Percentiles rank a stretch among this genome's conserved stretches.
Evolutionary conservation across 2,329 filamentous ascomycete species (phyloP).

Genomic region (Epichloe elymi): DNA sequence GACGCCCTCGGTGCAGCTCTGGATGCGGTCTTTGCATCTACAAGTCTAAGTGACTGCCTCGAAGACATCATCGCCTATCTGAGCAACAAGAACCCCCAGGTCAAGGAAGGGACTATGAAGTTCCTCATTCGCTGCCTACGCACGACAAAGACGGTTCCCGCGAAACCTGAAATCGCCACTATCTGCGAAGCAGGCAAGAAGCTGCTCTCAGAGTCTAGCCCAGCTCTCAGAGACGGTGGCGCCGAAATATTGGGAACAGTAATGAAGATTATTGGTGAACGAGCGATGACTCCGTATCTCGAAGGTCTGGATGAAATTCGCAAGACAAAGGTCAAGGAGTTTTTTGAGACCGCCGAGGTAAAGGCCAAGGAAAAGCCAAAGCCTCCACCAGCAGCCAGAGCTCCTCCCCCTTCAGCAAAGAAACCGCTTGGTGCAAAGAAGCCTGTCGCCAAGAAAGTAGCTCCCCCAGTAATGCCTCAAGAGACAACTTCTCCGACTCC

Average conservation of each 20-base stretch:
- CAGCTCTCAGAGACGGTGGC: slow-evolving; percentile 73
- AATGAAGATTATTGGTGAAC: slow-evolving; percentile 98
- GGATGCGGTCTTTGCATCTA: slow-evolving; percentile 54
- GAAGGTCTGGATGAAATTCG: slow-evolving; percentile 91
- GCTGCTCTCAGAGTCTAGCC: slow-evolving; percentile 76
- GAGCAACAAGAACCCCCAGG: slow-evolving; percentile 85
- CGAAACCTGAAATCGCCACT: slow-evolving; percentile 67
- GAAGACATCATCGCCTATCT: slow-evolving; percentile 79
- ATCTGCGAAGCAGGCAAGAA: slow-evolving; percentile 88
- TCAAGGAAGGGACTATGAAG: slow-evolving; percentile 89
- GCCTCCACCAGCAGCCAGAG: slow-evolving; percentile 48
- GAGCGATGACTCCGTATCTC: slow-evolving; percentile 84
- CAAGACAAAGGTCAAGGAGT: slow-evolving; percentile 93
- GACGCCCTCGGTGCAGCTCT: slow-evolving; percentile 80
- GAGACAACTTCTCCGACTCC: slow-evolving; percentile 43
- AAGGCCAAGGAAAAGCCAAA: slow-evolving; percentile 62
- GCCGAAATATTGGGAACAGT: slow-evolving; percentile 86
- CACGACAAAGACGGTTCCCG: slow-evolving; percentile 70
- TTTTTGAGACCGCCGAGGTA: slow-evolving; percentile 48
- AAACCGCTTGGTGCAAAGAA: slow-evolving; percentile 32
- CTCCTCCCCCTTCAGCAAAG: slow-evolving; percentile 32
- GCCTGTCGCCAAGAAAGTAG: slow-evolving; percentile 32
- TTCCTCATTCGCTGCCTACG: slow-evolving; percentile 84
- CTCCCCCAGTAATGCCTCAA: slow-evolving; percentile 27
- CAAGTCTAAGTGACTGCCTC: slow-evolving; percentile 70